These are phyloP conservation scores for Pseudogymnoascus sp. DNA, from an alignment of 2,329 filamentous ascomycete genomes.

Conservation along the genomic window DNA sequence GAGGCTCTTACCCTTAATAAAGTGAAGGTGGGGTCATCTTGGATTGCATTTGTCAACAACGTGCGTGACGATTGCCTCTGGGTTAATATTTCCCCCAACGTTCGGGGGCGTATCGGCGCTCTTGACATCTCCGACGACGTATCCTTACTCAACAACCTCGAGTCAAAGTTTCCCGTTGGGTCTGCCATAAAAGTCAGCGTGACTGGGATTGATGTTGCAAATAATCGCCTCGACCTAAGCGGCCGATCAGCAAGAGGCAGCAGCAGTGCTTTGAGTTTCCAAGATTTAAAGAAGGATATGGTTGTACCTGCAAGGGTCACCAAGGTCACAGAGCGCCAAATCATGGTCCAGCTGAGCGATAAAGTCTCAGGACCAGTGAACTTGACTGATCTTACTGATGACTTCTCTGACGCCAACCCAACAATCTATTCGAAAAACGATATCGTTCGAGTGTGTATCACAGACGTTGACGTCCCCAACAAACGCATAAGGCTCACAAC, in stretches of 20 bases:
- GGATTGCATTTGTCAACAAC: slow-evolving; percentile 88
- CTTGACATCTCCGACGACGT: slow-evolving; percentile 85
- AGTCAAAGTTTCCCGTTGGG: slow-evolving; percentile 79
- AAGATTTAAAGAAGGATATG: slow-evolving; percentile 67
- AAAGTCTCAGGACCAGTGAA: slow-evolving; percentile 70
- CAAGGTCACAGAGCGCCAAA: slow-evolving; percentile 72
- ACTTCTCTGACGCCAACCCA: slow-evolving; percentile 74
- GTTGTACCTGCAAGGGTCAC: slow-evolving; percentile 77
- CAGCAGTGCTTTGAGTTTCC: slow-evolving; percentile 53
- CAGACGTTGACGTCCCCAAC: slow-evolving; percentile 71
- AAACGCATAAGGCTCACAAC: slow-evolving; percentile 77
- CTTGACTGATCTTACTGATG: slow-evolving; percentile 75
- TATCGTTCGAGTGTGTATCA: slow-evolving; percentile 76
- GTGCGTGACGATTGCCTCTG: slow-evolving; percentile 70
- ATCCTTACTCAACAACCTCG: slow-evolving; percentile 65
- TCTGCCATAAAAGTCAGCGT: slow-evolving; percentile 77
- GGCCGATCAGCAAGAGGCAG: slow-evolving; percentile 52
- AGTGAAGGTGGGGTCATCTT: slow-evolving; percentile 60
- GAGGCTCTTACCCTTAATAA: slow-evolving; percentile 62
- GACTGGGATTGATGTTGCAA: slow-evolving; percentile 60
- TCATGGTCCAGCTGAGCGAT: slow-evolving; percentile 80
- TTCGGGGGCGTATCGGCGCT: slow-evolving; percentile 73
- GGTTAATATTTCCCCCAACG: slow-evolving; percentile 82
- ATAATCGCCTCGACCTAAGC: slow-evolving; percentile 75
- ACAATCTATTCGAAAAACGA: slow-evolving; percentile 73